Conservation (phyloP, 2,329 filamentous ascomycete genomes). For the Tolypocladium nubicola region DNA sequence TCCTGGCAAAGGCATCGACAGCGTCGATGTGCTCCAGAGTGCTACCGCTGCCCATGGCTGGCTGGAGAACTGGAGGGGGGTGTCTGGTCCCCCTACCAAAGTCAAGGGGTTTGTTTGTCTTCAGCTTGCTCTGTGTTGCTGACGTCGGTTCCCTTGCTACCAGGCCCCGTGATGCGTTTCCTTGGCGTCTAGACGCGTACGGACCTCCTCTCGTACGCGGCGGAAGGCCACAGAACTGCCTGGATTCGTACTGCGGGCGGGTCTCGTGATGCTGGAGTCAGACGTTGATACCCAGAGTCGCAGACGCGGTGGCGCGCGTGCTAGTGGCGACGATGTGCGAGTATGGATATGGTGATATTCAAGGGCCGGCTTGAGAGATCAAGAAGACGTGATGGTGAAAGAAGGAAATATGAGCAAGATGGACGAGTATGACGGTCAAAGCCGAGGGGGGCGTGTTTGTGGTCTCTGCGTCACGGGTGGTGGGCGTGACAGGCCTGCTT, state of each 20-base stretch:
- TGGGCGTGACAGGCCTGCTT: background rate
- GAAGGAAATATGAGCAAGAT: background rate
- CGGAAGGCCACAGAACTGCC: background rate
- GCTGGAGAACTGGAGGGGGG: background rate
- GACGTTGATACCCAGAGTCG: background rate
- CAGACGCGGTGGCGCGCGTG: background rate
- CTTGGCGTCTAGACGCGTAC: background rate
- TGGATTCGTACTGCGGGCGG: background rate
- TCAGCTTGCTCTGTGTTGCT: background rate
- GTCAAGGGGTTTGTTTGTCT: background rate
- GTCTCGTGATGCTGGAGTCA: background rate
- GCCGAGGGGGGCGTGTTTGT: background rate
- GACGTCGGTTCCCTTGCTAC: background rate
- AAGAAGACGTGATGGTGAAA: background rate
- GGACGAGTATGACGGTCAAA: background rate
- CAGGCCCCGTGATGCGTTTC: background rate
- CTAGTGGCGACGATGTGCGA: background rate
- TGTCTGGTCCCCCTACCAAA: background rate
- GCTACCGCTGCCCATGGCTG: constrained; percentile 20
- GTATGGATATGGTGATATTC: background rate
- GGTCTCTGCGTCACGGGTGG: background rate
- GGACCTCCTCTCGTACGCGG: background rate
- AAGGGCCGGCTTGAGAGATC: background rate
- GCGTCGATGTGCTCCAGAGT: constrained; percentile 39
- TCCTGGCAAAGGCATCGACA: constrained; percentile 43